A percentile compares a stretch with the other conserved stretches of the same genome.
Conservation (phyloP, 805 yeast species). For the Sporopachydermia quercuum region DNA sequence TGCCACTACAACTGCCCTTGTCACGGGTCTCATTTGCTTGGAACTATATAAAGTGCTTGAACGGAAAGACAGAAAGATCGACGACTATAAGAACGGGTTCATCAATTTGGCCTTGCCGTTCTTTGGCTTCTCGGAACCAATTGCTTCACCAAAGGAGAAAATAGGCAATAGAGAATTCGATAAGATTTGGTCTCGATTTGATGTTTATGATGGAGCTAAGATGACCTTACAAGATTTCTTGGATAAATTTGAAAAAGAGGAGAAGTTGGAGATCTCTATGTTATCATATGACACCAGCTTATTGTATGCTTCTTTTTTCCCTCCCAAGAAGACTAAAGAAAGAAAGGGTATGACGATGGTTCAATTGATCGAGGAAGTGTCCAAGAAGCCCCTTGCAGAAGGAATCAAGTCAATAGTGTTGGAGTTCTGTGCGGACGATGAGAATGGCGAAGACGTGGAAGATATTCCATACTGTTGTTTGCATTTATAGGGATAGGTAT, state of each 20-base stretch:
- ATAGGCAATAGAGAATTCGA: conserved; percentile 64
- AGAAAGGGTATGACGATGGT: conserved; percentile 55
- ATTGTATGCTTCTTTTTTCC: conserved; percentile 85
- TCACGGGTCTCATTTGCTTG: conserved; percentile 85
- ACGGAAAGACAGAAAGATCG: conserved; percentile 49
- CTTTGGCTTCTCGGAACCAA: conserved; percentile 93
- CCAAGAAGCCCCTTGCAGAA: conserved; percentile 65
- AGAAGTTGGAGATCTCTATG: conserved; percentile 84
- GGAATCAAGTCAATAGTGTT: conserved; percentile 68
- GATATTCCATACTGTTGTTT: conserved; percentile 83
- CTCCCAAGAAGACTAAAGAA: conserved; percentile 77
- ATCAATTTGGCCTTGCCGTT: conserved; percentile 88
- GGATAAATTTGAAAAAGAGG: conserved; percentile 61
- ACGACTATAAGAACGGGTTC: conserved; percentile 85
- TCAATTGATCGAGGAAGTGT: conserved; percentile 66
- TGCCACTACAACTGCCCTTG: conserved; percentile 97
- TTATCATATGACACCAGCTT: conserved; percentile 80
- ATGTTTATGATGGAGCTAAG: conserved; percentile 45
- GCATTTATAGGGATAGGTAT: conserved; percentile 19
- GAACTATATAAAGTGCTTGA: conserved; percentile 87
- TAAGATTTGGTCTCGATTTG: conserved; percentile 91
- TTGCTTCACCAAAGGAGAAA: conserved; percentile 68
- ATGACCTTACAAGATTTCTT: conserved; percentile 60
- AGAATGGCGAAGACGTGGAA: conserved; percentile 78
- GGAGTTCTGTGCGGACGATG: conserved; percentile 87